phyloP scores from a whole-genome alignment of 805 yeast genomes.

The Myxozyma vanderwaltii region DNA sequence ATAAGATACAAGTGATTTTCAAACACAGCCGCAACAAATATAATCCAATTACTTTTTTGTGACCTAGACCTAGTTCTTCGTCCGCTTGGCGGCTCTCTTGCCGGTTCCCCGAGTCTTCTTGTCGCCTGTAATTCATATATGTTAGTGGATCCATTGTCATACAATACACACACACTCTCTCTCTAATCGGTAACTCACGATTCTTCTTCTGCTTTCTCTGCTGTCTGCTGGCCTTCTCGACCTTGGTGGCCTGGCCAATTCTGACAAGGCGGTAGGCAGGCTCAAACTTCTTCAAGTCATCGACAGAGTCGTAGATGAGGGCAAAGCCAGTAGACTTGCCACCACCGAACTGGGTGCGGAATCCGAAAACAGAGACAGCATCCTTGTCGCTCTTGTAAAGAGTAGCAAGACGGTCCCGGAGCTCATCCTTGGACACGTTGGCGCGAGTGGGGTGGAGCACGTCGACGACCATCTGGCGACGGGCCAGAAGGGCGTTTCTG shows the following conservation, averaged over 20 bases:
- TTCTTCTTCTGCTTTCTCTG: conserved; percentile 99
- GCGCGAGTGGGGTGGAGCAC: conserved; percentile 99
- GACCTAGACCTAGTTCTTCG: conserved; percentile 27
- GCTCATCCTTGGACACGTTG: conserved; percentile 98
- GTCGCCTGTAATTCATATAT: conserved; percentile 46
- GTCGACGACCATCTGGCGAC: conserved; percentile 99
- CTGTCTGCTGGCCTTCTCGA: conserved; percentile 98
- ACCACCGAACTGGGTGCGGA: conserved; percentile 99
- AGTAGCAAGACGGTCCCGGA: conserved; percentile 89
- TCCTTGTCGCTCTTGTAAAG: conserved; percentile 90
- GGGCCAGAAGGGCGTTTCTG: conserved; percentile 97
- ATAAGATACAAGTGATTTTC: conserved; percentile 9
- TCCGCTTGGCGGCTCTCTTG: conserved; percentile 78
- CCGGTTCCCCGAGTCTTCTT: conserved; percentile 99
- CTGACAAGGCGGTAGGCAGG: conserved; percentile 99
- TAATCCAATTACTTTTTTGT: conserved; percentile 19
- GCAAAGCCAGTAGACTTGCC: conserved; percentile 99
- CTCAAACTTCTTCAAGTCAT: conserved; percentile 97
- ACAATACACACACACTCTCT: background rate
- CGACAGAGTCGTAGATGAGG: conserved; percentile 95
- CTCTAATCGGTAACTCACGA: conserved; percentile 51
- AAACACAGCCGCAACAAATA: conserved; percentile 14
- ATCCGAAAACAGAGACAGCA: conserved; percentile 95
- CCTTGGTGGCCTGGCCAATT: conserved; percentile 95
- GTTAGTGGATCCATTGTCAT: background rate